Evolutionary conservation across 768 basidiomycete genomes (phyloP).

Genomic region (Lactarius hatsudake): DNA sequence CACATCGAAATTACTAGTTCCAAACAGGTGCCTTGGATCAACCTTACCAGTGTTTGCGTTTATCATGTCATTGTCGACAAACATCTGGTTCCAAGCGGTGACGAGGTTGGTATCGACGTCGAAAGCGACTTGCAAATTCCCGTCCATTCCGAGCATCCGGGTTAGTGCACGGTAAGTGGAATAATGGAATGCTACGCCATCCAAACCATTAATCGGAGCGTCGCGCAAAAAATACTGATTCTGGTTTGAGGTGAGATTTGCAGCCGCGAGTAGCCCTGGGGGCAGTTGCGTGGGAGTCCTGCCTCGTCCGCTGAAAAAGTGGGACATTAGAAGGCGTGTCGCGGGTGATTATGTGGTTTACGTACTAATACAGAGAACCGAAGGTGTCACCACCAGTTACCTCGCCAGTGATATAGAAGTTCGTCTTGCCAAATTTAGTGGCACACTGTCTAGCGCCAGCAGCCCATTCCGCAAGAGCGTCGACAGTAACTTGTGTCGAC

Average conservation of each 20-base stretch:
- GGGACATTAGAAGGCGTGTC: not conserved
- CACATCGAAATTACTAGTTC: slow-evolving; percentile 92
- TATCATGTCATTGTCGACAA: slow-evolving; percentile 82
- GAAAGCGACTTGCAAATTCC: slow-evolving; percentile 87
- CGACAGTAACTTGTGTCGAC: slow-evolving; percentile 86
- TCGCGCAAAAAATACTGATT: slow-evolving; percentile 80
- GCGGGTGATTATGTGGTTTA: slow-evolving; percentile 19
- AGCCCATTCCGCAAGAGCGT: slow-evolving; percentile 76
- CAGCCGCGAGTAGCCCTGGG: slow-evolving; percentile 63
- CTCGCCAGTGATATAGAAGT: slow-evolving; percentile 91
- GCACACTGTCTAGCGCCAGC: slow-evolving; percentile 75
- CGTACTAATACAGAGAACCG: slow-evolving; percentile 80
- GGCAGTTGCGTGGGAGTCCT: slow-evolving; percentile 74
- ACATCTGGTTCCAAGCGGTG: slow-evolving; percentile 90
- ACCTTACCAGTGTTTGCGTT: slow-evolving; percentile 62
- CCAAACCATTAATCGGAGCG: slow-evolving; percentile 57
- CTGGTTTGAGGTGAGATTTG: slow-evolving; percentile 57
- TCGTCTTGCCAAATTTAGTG: slow-evolving; percentile 63
- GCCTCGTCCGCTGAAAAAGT: slow-evolving; percentile 70
- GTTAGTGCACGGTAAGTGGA: slow-evolving; percentile 84
- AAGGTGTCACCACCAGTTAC: slow-evolving; percentile 94
- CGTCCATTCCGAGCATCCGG: slow-evolving; percentile 94
- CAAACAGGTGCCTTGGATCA: slow-evolving; percentile 88
- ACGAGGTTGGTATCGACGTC: slow-evolving; percentile 82
- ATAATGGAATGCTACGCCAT: slow-evolving; percentile 88